Percentiles rank a stretch among this genome's conserved stretches.
Conservation (phyloP, 768 basidiomycete genomes). For the Tylopilus subfusipes region DNA sequence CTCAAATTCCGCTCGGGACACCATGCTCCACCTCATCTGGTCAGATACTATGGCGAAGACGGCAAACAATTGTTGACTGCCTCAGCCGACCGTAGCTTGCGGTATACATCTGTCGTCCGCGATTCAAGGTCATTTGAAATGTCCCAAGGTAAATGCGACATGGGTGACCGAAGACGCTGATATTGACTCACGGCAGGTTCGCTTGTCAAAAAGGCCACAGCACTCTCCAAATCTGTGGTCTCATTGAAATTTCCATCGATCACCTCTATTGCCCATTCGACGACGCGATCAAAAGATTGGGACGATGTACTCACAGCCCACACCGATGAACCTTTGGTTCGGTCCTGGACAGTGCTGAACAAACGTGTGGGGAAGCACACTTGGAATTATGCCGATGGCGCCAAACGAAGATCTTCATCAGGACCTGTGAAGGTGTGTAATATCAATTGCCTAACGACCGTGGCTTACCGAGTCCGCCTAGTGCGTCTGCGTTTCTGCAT, state of each 20-base stretch:
- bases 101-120: constrained; percentile 89
- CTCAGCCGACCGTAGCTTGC: constrained; percentile 82
- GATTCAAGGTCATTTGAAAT: constrained; percentile 94
- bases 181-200: constrained; percentile 53
- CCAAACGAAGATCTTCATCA: constrained; percentile 44
- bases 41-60: constrained; percentile 95
- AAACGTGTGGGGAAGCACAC: constrained; percentile 78
- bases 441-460: neutral
- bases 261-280: constrained; percentile 73
- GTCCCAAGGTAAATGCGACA: constrained; percentile 68
- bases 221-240: constrained; percentile 71
- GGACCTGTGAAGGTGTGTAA: constrained; percentile 69
- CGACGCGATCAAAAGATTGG: constrained; percentile 89
- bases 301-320: constrained; percentile 95
- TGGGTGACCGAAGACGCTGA: neutral
- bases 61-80: constrained; percentile 92
- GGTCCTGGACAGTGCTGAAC: constrained; percentile 84
- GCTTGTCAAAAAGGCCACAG: constrained; percentile 74
- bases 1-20: constrained; percentile 94
- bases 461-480: constrained; percentile 24
- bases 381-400: constrained; percentile 53
- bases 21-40: constrained; percentile 83
- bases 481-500: constrained; percentile 87
- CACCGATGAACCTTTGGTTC: constrained; percentile 72
- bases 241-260: constrained; percentile 84